Conservation (phyloP, 306 rosid genomes). For the Gynostemma pentaphyllum region DNA sequence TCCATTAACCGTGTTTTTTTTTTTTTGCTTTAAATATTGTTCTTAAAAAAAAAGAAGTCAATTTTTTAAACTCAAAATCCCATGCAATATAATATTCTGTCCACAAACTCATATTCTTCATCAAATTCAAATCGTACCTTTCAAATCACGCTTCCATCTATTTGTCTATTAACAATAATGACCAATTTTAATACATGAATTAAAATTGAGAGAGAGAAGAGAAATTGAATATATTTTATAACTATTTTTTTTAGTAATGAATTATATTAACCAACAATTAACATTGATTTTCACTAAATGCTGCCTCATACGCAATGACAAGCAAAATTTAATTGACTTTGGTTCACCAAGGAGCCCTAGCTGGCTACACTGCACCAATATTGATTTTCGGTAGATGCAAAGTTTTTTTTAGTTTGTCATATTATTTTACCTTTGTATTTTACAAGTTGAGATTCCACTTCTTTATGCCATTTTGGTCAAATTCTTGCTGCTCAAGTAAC, state of each 20-base stretch:
- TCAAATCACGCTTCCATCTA: neutral
- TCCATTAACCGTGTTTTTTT: neutral
- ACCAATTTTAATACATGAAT: too few relatives aligned
- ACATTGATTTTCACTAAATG: conserved; percentile 1
- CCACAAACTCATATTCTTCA: neutral
- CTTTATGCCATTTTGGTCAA: neutral
- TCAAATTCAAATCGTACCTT: neutral
- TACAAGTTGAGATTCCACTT: neutral
- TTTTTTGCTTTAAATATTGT: neutral
- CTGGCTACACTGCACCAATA: neutral
- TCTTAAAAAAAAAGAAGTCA: neutral
- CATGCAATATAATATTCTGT: neutral
- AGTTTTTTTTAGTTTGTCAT: neutral
- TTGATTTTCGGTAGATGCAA: neutral
- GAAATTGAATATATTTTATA: too few relatives aligned
- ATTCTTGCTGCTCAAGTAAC: neutral
- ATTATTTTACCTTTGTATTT: neutral
- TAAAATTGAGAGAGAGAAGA: neutral
- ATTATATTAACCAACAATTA: neutral
- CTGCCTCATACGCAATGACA: neutral
- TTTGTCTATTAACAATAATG: too few relatives aligned
- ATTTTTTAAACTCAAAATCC: neutral
- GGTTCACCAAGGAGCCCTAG: neutral
- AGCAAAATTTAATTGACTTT: neutral
- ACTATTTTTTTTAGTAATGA: neutral